phyloP scores from a whole-genome alignment of 2,329 filamentous ascomycete species.

The Clathrospora elynae region DNA sequence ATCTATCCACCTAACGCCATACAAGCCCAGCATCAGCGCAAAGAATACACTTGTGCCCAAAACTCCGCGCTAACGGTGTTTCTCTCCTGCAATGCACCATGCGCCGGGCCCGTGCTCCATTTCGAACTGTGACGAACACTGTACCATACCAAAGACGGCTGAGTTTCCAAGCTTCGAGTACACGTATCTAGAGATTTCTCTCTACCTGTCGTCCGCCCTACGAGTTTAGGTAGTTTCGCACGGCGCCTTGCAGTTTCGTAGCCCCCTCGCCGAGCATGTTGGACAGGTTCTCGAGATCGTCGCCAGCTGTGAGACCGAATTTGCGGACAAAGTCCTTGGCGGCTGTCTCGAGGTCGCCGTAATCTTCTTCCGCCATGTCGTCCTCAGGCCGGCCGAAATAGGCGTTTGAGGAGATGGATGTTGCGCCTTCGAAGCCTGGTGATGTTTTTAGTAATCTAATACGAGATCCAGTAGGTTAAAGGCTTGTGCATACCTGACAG shows the following conservation, averaged over 20 bases:
- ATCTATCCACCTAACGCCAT: too few relatives aligned
- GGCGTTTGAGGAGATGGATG: conserved; percentile 90
- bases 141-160: too few relatives aligned
- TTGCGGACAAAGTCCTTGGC: conserved; percentile 95
- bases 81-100: conserved; percentile 3
- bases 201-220: conserved; percentile 28
- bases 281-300: conserved; percentile 90
- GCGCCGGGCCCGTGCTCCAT: conserved; percentile 1
- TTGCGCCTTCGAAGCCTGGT: conserved; percentile 84
- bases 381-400: conserved; percentile 96
- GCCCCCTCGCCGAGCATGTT: conserved; percentile 85
- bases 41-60: too few relatives aligned
- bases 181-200: too few relatives aligned
- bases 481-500: conserved; percentile 60
- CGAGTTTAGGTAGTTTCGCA: conserved; percentile 49
- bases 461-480: not conserved
- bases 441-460: conserved; percentile 6
- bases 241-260: conserved; percentile 71
- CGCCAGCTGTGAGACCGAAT: conserved; percentile 93
- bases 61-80: conserved; percentile 5
- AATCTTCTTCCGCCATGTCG: conserved; percentile 71
- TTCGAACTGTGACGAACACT: not conserved
- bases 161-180: too few relatives aligned
- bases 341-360: conserved; percentile 88
- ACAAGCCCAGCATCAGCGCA: too few relatives aligned